Evolutionary conservation across 768 basidiomycete genomes (phyloP).

Genomic region (Suillus clintonianus): DNA sequence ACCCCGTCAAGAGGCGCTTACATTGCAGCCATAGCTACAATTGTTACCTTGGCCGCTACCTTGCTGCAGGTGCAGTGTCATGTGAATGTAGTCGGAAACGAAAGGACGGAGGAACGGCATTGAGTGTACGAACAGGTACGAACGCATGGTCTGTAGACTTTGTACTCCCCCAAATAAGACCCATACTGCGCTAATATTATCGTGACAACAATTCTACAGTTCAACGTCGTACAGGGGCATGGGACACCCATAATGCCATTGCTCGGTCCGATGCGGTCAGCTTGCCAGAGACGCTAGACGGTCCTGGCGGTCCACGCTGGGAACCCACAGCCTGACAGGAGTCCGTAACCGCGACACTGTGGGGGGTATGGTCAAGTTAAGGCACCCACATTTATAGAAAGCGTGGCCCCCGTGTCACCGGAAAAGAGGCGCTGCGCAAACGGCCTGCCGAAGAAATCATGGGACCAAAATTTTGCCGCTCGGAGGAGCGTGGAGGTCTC

Average conservation of each 20-base stretch:
- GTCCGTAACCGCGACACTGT: not conserved
- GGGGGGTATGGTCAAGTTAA: not conserved
- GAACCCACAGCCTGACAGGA: not conserved
- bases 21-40: too few species aligned
- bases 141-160: too few species aligned
- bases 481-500: not conserved
- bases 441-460: not conserved
- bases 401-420: not conserved
- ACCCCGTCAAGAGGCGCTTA: too few species aligned
- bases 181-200: not conserved
- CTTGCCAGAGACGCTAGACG: not conserved
- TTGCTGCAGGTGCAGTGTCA: too few species aligned
- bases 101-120: too few species aligned
- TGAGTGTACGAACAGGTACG: too few species aligned
- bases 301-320: not conserved
- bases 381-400: not conserved
- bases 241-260: not conserved
- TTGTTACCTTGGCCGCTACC: too few species aligned
- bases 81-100: too few species aligned
- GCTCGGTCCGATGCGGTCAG: not conserved
- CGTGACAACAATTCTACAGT: not conserved
- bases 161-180: too few species aligned
- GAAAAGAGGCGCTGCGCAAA: not conserved
- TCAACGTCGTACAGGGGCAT: not conserved
- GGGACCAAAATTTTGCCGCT: not conserved